Percentiles rank a stretch among this genome's conserved stretches.
Evolutionary conservation across 805 yeast species (phyloP).

Genomic region (Lipomyces yamadae): DNA sequence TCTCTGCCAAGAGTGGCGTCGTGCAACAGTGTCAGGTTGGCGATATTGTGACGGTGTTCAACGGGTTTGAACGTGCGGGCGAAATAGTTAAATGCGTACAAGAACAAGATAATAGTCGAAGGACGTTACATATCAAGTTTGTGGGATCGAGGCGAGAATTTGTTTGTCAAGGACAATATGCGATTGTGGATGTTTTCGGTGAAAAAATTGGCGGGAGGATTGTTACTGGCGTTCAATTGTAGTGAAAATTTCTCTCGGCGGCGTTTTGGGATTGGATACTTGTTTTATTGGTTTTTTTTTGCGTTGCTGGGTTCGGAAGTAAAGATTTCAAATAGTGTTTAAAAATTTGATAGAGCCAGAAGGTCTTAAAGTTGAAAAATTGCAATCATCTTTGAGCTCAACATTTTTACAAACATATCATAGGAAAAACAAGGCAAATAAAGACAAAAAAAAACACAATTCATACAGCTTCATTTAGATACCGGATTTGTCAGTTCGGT

Average conservation of each 20-base stretch:
- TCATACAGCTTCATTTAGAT: neutral
- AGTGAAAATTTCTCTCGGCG: neutral
- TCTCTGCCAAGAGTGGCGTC: neutral
- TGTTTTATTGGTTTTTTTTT: neutral
- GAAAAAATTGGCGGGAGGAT: slow-evolving; percentile 17
- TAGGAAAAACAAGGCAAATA: neutral
- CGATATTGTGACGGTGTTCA: slow-evolving; percentile 22
- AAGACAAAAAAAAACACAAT: neutral
- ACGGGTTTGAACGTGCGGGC: slow-evolving; percentile 29
- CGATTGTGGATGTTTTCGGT: slow-evolving; percentile 22
- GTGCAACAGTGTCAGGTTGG: slow-evolving; percentile 6
- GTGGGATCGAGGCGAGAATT: slow-evolving; percentile 27
- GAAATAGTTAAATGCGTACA: slow-evolving; percentile 6
- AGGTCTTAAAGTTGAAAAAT: neutral
- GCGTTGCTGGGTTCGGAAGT: neutral
- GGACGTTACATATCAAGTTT: slow-evolving; percentile 1
- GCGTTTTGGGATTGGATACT: neutral
- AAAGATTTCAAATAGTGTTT: too few species aligned
- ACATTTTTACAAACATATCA: neutral
- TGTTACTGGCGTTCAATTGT: neutral
- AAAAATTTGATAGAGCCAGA: neutral
- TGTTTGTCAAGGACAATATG: slow-evolving; percentile 22
- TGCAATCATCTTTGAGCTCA: neutral
- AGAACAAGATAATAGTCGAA: slow-evolving; percentile 11
- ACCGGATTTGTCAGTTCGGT: neutral